Conservation (phyloP, 768 basidiomycete species). For the Russula olivacea region DNA sequence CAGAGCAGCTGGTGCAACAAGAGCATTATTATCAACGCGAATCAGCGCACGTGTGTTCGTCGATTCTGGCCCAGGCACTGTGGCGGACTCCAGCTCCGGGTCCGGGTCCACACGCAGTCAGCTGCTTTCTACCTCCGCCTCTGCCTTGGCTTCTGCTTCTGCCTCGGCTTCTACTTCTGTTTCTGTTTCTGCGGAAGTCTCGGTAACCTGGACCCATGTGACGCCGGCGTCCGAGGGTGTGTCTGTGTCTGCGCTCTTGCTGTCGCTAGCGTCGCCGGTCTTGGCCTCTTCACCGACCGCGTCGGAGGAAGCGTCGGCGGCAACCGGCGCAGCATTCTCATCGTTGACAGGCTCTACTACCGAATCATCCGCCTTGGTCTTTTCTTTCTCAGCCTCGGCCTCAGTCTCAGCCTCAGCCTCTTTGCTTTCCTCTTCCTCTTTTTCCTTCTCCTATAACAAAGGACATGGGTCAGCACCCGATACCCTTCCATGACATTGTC, state of each 20-base stretch:
- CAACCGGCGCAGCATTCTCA: constrained; percentile 25
- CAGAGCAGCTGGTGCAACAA: constrained; percentile 12
- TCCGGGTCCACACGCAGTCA: constrained; percentile 21
- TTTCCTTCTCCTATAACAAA: constrained; percentile 53
- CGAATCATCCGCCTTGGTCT: constrained; percentile 26
- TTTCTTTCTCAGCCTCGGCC: constrained; percentile 37
- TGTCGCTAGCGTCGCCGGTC: constrained; percentile 26
- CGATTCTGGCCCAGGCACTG: too few species aligned
- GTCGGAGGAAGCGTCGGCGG: constrained; percentile 27
- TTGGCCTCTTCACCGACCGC: constrained; percentile 40
- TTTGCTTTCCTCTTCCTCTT: constrained; percentile 64
- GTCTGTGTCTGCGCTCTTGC: constrained; percentile 25
- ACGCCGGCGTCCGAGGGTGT: constrained; percentile 20
- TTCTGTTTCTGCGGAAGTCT: constrained; percentile 3
- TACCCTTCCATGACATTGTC: constrained; percentile 11
- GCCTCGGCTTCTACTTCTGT: constrained; percentile 13
- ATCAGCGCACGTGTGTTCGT: constrained; percentile 1
- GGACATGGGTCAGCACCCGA: background rate
- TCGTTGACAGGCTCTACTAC: constrained; percentile 25
- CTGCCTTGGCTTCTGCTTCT: constrained; percentile 6
- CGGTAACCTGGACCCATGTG: constrained; percentile 19
- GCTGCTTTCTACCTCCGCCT: constrained; percentile 7
- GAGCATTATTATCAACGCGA: background rate
- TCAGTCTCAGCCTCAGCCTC: constrained; percentile 42
- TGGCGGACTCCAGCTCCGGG: constrained; percentile 5